phyloP scores from a whole-genome alignment of 225 moss, liverwort and hornwort species.

The Physcomitrium patens region DNA sequence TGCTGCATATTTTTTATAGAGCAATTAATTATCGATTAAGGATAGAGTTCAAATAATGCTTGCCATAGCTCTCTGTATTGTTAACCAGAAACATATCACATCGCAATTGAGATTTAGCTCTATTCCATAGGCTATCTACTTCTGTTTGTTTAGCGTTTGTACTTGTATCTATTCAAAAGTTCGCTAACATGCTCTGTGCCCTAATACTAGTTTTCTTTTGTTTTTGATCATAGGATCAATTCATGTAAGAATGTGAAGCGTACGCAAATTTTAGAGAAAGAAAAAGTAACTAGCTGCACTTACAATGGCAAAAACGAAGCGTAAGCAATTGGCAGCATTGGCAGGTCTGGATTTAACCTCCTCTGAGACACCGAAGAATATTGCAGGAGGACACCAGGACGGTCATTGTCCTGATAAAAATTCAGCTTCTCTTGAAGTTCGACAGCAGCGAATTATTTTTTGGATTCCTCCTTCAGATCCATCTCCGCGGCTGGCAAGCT shows the following conservation, averaged over 20 bases:
- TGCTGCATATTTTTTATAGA: too few species aligned
- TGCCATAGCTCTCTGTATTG: too few species aligned
- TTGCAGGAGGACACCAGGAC: slow-evolving; percentile 25
- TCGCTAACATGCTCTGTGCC: slow-evolving; percentile 8
- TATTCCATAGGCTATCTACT: too few species aligned
- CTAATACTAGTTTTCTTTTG: slow-evolving; percentile 19
- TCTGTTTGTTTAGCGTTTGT: too few species aligned
- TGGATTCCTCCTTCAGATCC: slow-evolving; percentile 55
- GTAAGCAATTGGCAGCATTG: slow-evolving; percentile 64
- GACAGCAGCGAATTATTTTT: slow-evolving; percentile 61
- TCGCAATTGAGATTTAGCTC: too few species aligned
- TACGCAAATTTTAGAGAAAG: slow-evolving; percentile 28
- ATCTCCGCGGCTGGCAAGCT: slow-evolving; percentile 42
- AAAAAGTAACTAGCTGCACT: slow-evolving; percentile 14
- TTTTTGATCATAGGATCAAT: slow-evolving; percentile 21
- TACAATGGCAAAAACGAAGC: slow-evolving; percentile 69
- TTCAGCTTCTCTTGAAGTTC: slow-evolving; percentile 41
- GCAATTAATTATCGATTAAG: too few species aligned
- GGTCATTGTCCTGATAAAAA: slow-evolving; percentile 20
- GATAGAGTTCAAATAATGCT: too few species aligned
- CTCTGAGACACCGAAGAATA: slow-evolving; percentile 29
- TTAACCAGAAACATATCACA: too few species aligned
- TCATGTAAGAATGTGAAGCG: slow-evolving; percentile 26
- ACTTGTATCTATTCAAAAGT: neutral
- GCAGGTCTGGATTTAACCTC: slow-evolving; percentile 47